These are phyloP conservation scores for Hypoxylon sp. DNA, from an alignment of 2,329 filamentous ascomycete species.

Conservation along the genomic window DNA sequence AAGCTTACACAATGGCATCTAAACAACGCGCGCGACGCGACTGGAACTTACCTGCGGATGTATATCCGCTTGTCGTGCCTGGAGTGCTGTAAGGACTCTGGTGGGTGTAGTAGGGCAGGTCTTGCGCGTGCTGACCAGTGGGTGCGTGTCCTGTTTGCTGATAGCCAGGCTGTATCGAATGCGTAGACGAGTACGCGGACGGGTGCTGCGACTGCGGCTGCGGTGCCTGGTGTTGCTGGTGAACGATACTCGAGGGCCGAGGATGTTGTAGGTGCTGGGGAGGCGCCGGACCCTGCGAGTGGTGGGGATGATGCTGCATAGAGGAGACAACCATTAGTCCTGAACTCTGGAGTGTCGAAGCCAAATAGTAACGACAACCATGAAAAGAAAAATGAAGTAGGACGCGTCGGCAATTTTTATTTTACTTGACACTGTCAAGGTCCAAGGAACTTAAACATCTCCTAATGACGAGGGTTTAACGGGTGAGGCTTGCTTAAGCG, in stretches of 20 bases:
- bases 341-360: constrained; percentile 51
- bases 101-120: constrained; percentile 83
- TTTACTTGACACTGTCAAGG: constrained; percentile 64
- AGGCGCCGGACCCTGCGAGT: constrained; percentile 78
- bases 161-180: constrained; percentile 77
- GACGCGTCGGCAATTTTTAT: constrained; percentile 64
- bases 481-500: constrained; percentile 54
- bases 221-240: constrained; percentile 79
- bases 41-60: constrained; percentile 80
- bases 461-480: constrained; percentile 61
- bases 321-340: constrained; percentile 72
- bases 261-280: constrained; percentile 77
- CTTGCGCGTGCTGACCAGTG: constrained; percentile 74
- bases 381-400: constrained; percentile 59
- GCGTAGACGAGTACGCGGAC: constrained; percentile 76
- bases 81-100: constrained; percentile 87
- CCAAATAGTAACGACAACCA: constrained; percentile 57
- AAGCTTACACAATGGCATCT: constrained; percentile 37
- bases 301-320: constrained; percentile 83
- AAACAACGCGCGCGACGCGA: constrained; percentile 40
- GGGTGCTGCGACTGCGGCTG: constrained; percentile 72
- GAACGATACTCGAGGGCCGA: constrained; percentile 79
- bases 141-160: constrained; percentile 74
- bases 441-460: constrained; percentile 60
- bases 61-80: constrained; percentile 85